Conservation (phyloP, 305 asterid species). For the Plantago lanceolata region DNA sequence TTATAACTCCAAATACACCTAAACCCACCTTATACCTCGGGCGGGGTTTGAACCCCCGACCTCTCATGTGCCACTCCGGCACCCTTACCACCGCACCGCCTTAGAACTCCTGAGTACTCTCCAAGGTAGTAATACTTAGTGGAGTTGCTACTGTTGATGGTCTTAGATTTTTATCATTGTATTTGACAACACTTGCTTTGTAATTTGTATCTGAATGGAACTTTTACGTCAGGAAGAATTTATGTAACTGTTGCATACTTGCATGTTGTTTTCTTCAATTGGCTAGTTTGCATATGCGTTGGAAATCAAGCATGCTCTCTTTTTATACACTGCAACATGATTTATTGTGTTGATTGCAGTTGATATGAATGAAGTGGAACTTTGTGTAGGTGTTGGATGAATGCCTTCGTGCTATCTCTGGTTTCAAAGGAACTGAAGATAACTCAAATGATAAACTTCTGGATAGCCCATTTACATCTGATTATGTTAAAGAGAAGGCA, state of each 20-base stretch:
- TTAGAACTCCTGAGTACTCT: too few species aligned
- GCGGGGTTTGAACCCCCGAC: too few species aligned
- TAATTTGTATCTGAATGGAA: neutral
- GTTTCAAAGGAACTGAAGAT: slow-evolving; percentile 95
- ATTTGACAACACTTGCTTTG: neutral
- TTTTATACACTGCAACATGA: neutral
- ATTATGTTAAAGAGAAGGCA: slow-evolving; percentile 63
- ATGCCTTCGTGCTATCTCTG: slow-evolving; percentile 90
- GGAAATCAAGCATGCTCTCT: neutral
- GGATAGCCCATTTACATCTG: slow-evolving; percentile 82
- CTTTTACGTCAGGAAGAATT: neutral
- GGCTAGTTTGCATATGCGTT: neutral
- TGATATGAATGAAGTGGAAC: slow-evolving; percentile 18
- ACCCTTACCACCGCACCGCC: too few species aligned
- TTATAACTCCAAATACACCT: too few species aligned
- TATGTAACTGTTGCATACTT: neutral
- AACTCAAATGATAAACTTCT: slow-evolving; percentile 66
- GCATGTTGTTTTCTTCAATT: neutral
- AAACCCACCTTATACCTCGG: too few species aligned
- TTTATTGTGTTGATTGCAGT: slow-evolving; percentile 13
- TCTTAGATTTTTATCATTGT: neutral
- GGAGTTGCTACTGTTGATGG: neutral
- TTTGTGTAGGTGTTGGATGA: slow-evolving; percentile 80
- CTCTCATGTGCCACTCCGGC: too few species aligned
- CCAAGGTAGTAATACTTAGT: neutral